Percentiles rank a stretch among this genome's conserved stretches.
These are phyloP conservation scores for Leptographium radiaticola DNA, from an alignment of 2,329 filamentous ascomycete species.

Conservation along the genomic window DNA sequence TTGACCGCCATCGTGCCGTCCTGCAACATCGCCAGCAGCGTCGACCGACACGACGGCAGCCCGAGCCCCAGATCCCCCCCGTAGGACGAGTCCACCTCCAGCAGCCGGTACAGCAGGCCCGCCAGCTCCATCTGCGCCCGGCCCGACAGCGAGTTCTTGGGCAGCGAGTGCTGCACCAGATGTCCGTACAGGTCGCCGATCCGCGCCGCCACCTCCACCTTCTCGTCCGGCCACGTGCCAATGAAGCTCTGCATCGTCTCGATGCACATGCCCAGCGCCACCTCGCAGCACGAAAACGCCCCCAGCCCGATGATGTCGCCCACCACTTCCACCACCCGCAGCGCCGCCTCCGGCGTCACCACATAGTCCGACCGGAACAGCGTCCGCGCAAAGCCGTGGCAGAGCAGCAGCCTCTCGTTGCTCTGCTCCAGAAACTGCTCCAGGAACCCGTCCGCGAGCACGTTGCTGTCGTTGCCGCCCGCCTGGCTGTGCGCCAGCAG, in stretches of 20 bases:
- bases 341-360: conserved; percentile 32
- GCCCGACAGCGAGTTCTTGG: conserved; percentile 56
- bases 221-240: conserved; percentile 47
- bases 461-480: conserved; percentile 30
- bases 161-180: conserved; percentile 55
- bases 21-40: conserved; percentile 59
- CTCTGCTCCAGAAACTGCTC: conserved; percentile 34
- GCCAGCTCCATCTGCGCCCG: conserved; percentile 55
- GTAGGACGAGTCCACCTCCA: conserved; percentile 55
- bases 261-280: conserved; percentile 53
- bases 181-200: conserved; percentile 69
- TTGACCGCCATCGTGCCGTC: conserved; percentile 58
- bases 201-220: conserved; percentile 46
- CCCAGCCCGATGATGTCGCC: conserved; percentile 40
- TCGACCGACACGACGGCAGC: conserved; percentile 51
- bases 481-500: conserved; percentile 30
- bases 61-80: conserved; percentile 42
- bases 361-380: conserved; percentile 40
- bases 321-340: conserved; percentile 34
- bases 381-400: conserved; percentile 35
- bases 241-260: conserved; percentile 53
- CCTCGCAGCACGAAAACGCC: conserved; percentile 61
- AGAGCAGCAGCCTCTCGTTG: conserved; percentile 40
- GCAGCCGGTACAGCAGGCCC: conserved; percentile 54
- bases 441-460: conserved; percentile 37